Conservation (phyloP, 495 filamentous ascomycete genomes). For the Alectoria sarmentosa region DNA sequence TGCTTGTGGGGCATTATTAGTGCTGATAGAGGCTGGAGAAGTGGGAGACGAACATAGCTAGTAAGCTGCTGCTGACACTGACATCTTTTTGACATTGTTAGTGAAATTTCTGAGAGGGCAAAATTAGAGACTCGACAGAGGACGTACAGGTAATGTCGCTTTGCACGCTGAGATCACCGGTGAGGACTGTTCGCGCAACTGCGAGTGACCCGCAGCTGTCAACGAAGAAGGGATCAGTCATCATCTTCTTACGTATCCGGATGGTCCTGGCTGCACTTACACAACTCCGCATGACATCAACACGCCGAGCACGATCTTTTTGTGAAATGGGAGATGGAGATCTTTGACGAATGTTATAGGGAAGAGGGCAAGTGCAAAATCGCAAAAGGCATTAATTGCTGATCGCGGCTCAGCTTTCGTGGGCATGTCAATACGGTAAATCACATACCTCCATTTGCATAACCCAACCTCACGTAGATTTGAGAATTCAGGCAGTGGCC, state of each 20-base stretch:
- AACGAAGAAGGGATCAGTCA: not conserved
- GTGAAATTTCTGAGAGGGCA: not conserved
- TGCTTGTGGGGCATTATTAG: not conserved
- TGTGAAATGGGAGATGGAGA: constrained; percentile 6
- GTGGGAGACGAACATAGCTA: not conserved
- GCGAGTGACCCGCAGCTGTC: constrained; percentile 3
- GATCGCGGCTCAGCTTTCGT: not conserved
- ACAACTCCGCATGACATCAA: constrained; percentile 19
- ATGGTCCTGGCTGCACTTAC: not conserved
- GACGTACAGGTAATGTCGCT: not conserved
- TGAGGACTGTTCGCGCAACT: constrained; percentile 4
- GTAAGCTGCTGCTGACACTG: not conserved
- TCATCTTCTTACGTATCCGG: not conserved
- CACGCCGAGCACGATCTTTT: constrained; percentile 8
- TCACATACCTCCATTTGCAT: constrained; percentile 5
- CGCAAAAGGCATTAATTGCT: constrained; percentile 8
- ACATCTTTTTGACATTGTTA: not conserved
- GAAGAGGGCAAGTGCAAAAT: constrained; percentile 16
- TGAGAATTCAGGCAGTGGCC: not conserved
- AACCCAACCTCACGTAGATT: not conserved
- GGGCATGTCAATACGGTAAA: not conserved
- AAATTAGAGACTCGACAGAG: not conserved
- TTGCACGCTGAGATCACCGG: not conserved
- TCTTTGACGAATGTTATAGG: constrained; percentile 17
- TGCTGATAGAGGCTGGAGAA: too few species aligned